Conservation (phyloP, 495 filamentous ascomycete genomes). For the Chaetomium tenue region DNA sequence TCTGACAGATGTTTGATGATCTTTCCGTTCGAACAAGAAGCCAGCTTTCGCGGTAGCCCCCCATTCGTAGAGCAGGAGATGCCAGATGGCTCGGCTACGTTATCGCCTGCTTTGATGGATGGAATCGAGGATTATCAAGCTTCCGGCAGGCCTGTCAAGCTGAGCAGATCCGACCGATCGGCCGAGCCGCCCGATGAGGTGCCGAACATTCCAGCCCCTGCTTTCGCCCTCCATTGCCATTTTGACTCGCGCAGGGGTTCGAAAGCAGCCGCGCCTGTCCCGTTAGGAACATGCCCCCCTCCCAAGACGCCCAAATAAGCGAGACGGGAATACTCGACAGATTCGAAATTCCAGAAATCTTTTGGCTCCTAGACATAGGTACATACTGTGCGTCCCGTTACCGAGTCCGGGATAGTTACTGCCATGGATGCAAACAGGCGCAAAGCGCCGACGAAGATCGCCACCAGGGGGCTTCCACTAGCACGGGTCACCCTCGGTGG, state of each 20-base stretch:
- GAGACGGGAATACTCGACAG: neutral
- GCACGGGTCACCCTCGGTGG: neutral
- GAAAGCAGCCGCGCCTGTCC: neutral
- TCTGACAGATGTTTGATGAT: neutral
- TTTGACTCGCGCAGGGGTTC: neutral
- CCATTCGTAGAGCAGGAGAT: no score
- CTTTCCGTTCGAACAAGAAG: neutral
- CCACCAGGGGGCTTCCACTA: neutral
- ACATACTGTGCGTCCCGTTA: neutral
- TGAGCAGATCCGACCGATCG: slow-evolving; percentile 8
- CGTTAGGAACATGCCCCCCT: neutral
- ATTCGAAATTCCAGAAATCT: neutral
- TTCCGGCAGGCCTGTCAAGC: slow-evolving; percentile 12
- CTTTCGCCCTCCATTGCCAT: neutral
- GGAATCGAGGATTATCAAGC: neutral
- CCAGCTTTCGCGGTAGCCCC: neutral
- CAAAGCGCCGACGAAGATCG: neutral
- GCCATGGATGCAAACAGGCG: neutral
- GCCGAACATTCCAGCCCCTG: slow-evolving; percentile 8
- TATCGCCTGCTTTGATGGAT: neutral
- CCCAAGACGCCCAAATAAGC: neutral
- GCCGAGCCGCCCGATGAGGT: neutral
- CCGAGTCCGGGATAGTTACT: neutral
- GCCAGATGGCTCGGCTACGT: no score
- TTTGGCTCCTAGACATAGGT: no score